phyloP scores from a whole-genome alignment of 2,329 filamentous ascomycete genomes.

The Scedosporium apiospermum region DNA sequence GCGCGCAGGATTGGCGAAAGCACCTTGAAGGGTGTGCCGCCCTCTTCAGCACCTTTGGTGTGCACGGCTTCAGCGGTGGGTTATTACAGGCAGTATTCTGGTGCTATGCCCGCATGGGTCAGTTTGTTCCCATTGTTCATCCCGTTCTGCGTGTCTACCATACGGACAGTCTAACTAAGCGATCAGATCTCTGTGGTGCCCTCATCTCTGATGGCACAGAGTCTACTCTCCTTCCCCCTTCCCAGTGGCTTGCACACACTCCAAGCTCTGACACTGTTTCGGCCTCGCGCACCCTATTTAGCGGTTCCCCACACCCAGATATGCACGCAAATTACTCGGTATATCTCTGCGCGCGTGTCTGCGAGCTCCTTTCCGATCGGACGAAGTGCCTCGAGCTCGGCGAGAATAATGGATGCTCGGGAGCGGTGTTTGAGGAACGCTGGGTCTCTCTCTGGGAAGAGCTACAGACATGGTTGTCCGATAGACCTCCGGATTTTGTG shows the following conservation, averaged over 20 bases:
- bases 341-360: constrained; percentile 42
- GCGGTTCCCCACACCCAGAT: constrained; percentile 31
- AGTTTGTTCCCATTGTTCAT: background rate
- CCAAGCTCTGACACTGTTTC: background rate
- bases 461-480: constrained; percentile 36
- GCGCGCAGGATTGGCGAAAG: constrained; percentile 38
- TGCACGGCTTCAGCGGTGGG: constrained; percentile 39
- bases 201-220: constrained; percentile 45
- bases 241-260: constrained; percentile 2
- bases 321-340: constrained; percentile 52
- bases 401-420: constrained; percentile 32
- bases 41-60: constrained; percentile 40
- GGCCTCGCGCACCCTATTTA: constrained; percentile 13
- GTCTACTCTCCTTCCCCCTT: constrained; percentile 36
- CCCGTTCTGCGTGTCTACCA: background rate
- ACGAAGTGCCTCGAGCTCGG: constrained; percentile 38
- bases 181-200: constrained; percentile 41
- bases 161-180: constrained; percentile 5
- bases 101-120: constrained; percentile 43
- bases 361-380: constrained; percentile 38
- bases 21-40: constrained; percentile 50
- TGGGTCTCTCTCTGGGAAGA: constrained; percentile 41
- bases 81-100: constrained; percentile 42
- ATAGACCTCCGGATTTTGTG: constrained; percentile 35
- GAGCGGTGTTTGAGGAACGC: constrained; percentile 26